Percentiles rank a stretch among this genome's conserved stretches.
Conservation (phyloP, 2,329 filamentous ascomycete species). For the Neopestalotiopsis sp. region DNA sequence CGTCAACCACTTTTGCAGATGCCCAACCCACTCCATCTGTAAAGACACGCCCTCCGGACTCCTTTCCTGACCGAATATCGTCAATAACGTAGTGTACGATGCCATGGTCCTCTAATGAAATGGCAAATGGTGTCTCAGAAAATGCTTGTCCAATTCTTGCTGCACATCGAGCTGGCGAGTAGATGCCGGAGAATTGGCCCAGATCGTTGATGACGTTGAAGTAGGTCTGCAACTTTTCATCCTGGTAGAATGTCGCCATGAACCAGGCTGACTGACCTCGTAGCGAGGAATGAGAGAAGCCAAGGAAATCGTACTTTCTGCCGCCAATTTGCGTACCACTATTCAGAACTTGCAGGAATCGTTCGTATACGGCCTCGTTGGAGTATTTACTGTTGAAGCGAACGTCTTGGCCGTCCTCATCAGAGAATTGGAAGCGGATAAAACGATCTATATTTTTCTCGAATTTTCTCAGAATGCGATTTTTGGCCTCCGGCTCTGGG, state of each 20-base stretch:
- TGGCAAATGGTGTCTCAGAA: conserved; percentile 72
- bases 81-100: conserved; percentile 43
- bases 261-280: conserved; percentile 75
- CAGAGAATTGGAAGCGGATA: conserved; percentile 72
- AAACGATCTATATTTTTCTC: conserved; percentile 65
- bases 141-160: conserved; percentile 72
- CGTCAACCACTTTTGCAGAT: conserved; percentile 61
- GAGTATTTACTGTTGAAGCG: conserved; percentile 58
- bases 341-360: conserved; percentile 65
- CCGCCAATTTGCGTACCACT: conserved; percentile 68
- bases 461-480: conserved; percentile 73
- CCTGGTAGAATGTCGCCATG: conserved; percentile 49
- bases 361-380: conserved; percentile 55
- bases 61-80: conserved; percentile 56
- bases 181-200: conserved; percentile 56
- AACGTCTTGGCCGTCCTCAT: conserved; percentile 73
- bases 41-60: conserved; percentile 60
- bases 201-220: conserved; percentile 51
- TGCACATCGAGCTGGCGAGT: conserved; percentile 59
- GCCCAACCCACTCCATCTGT: conserved; percentile 83
- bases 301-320: conserved; percentile 68
- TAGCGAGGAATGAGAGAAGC: conserved; percentile 81
- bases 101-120: conserved; percentile 49
- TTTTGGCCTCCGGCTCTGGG: conserved; percentile 70
- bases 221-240: conserved; percentile 39